Base-by-base conservation (phyloP, 352 stramenopile genomes). In the Globisporangium camurandrum region DNA sequence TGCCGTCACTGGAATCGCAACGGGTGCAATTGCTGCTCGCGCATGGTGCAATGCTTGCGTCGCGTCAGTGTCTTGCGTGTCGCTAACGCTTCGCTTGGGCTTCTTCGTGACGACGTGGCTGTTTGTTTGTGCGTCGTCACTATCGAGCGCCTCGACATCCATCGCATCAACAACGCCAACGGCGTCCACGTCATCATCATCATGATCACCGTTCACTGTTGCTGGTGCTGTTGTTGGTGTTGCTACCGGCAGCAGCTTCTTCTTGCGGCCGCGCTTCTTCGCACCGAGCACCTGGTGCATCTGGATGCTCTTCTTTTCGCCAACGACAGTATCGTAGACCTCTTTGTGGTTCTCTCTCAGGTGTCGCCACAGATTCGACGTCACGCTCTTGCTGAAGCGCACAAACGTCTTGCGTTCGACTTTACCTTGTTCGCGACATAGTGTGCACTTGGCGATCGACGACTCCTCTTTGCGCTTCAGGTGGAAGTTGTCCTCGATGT, bases 331-430 rank as follows among this genome's bases (percentile, higher is more conserved):
- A 41, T 63, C 71, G 62, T 90, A 90, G 30, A 88, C 66, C 3
- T 72, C 57, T n/a, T 71, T 75, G 45, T 90, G 78, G 61, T 90
- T 88, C 45, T 90, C 78, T 52, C 86, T 86, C 27, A 90, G 55
- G 46, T 90, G 78, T 41, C 78, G 73, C 78, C 78, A 90, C 44
- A 90, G 53, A 61, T 90, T 90, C 19, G 78, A 90, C 43, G 78
- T 90, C 40, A 90, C 78, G 54, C 78, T 90, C 62, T 90, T 90
- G 59, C 78, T 88, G 46, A 90, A 90, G 42, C 75, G 65, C 43
- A 90, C 78, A 31, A 59, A 79, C 26, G 69, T 61, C 55, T 88
- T 87, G 61, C 75, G 73, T 45, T 88, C 75, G 6, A 67, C 37
- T 39, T 83, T 82, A 19, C 75, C 78, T 54, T 86, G 67, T 23